These are phyloP conservation scores for Onygenales sp. DNA, from an alignment of 2,329 filamentous ascomycete genomes.

Conservation along the genomic window DNA sequence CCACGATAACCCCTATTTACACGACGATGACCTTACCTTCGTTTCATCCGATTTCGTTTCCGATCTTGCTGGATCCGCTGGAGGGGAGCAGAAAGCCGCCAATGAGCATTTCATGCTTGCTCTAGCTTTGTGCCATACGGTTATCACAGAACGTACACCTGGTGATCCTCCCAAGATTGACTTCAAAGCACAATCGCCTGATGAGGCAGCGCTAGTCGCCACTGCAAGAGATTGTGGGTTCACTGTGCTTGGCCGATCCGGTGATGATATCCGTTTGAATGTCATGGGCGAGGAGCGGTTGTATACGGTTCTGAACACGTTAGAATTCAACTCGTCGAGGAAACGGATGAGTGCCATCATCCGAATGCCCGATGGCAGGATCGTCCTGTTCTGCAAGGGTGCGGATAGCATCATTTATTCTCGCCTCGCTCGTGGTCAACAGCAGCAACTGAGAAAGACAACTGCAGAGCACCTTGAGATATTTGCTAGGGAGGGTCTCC, in stretches of 20 bases:
- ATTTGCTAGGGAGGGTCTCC: constrained; percentile 89
- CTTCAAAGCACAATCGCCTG: constrained; percentile 95
- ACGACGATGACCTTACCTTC: constrained; percentile 85
- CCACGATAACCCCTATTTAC: constrained; percentile 82
- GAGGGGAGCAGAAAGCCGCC: constrained; percentile 63
- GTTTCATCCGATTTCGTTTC: constrained; percentile 81
- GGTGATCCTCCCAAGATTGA: constrained; percentile 86
- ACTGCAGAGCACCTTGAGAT: constrained; percentile 94
- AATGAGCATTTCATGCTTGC: constrained; percentile 91
- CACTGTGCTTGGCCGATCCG: constrained; percentile 71
- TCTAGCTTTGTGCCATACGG: constrained; percentile 90
- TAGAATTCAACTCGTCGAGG: constrained; percentile 93
- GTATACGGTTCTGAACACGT: constrained; percentile 83
- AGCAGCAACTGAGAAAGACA: constrained; percentile 67
- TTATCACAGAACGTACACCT: constrained; percentile 80
- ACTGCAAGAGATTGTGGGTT: constrained; percentile 95
- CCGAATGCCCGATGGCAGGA: constrained; percentile 81
- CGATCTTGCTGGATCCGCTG: constrained; percentile 70
- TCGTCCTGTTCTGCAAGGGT: constrained; percentile 92
- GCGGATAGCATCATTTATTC: constrained; percentile 97
- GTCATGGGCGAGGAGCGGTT: constrained; percentile 75
- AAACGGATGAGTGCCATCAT: constrained; percentile 98
- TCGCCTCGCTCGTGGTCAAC: constrained; percentile 73
- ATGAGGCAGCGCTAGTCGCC: constrained; percentile 87
- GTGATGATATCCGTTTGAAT: constrained; percentile 76